Evolutionary conservation across 139 green algal genomes (phyloP).

Genomic region (Tetradesmus lagerheimii): DNA sequence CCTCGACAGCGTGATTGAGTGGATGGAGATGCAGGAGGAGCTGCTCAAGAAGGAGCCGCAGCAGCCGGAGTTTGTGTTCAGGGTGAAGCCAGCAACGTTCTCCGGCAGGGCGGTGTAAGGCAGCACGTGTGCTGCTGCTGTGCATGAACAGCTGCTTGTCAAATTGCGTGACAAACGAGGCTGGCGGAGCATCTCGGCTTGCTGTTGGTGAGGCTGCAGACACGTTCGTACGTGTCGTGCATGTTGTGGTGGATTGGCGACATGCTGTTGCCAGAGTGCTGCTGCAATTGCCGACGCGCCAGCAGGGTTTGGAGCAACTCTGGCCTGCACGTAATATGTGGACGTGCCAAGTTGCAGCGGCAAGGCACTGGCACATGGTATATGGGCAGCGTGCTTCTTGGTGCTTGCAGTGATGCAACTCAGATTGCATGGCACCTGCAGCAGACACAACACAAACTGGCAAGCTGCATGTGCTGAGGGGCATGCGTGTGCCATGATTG

Average conservation of each 20-base stretch:
- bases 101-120: constrained; percentile 1
- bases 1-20: constrained; percentile 54
- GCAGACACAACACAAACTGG: no score
- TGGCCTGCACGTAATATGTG: no score
- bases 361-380: background rate
- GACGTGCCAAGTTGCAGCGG: background rate
- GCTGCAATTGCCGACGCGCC: background rate
- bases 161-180: background rate
- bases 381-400: background rate
- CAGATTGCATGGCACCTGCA: no score
- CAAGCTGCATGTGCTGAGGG: no score
- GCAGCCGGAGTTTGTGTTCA: constrained; percentile 57
- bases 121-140: background rate
- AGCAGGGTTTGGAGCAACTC: background rate
- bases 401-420: no score
- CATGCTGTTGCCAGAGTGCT: background rate
- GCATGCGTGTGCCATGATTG: no score
- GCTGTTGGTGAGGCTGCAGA: no score
- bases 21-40: constrained; percentile 53
- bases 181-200: no score
- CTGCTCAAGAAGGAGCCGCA: constrained; percentile 48
- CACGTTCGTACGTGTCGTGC: background rate
- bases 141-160: background rate
- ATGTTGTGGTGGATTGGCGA: background rate
- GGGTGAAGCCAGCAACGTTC: constrained; percentile 49